A percentile compares a stretch with the other conserved stretches of the same genome.
phyloP scores from a whole-genome alignment of 352 stramenopile genomes.

The Phytophthora cactorum region DNA sequence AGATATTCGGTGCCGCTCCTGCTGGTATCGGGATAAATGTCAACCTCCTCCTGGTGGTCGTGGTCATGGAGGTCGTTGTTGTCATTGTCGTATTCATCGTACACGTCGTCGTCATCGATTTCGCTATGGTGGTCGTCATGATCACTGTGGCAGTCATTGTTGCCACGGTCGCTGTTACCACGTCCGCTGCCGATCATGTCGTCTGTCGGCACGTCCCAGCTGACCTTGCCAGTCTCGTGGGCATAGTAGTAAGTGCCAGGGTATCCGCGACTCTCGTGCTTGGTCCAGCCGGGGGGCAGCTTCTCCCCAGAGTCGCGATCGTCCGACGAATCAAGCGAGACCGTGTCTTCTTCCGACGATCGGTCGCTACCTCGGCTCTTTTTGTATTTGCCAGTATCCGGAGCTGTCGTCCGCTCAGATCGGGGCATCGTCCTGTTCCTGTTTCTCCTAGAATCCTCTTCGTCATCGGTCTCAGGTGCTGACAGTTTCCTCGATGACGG shows the following conservation, averaged over 20 bases:
- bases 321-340: constrained; percentile 45
- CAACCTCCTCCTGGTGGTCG: constrained; percentile 9
- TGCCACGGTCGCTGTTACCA: constrained; percentile 7
- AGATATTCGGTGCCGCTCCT: constrained; percentile 30
- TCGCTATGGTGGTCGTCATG: constrained; percentile 32
- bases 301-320: constrained; percentile 41
- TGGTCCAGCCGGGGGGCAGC: constrained; percentile 60
- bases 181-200: constrained; percentile 22
- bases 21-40: constrained; percentile 27
- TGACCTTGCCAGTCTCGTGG: constrained; percentile 63
- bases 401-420: constrained; percentile 13
- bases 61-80: constrained; percentile 18
- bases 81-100: constrained; percentile 23
- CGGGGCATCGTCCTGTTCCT: constrained; percentile 11
- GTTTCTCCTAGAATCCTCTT: constrained; percentile 21
- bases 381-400: constrained; percentile 29
- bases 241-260: constrained; percentile 75
- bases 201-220: constrained; percentile 67
- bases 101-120: constrained; percentile 21
- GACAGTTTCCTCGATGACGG: constrained; percentile 20
- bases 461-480: constrained; percentile 17
- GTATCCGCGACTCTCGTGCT: constrained; percentile 69
- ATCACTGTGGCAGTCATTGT: constrained; percentile 14
- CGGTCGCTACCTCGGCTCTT: constrained; percentile 46
- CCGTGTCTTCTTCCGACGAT: constrained; percentile 60